phyloP scores from a whole-genome alignment of 2,329 filamentous ascomycete species.

The Fusarium anguioides region DNA sequence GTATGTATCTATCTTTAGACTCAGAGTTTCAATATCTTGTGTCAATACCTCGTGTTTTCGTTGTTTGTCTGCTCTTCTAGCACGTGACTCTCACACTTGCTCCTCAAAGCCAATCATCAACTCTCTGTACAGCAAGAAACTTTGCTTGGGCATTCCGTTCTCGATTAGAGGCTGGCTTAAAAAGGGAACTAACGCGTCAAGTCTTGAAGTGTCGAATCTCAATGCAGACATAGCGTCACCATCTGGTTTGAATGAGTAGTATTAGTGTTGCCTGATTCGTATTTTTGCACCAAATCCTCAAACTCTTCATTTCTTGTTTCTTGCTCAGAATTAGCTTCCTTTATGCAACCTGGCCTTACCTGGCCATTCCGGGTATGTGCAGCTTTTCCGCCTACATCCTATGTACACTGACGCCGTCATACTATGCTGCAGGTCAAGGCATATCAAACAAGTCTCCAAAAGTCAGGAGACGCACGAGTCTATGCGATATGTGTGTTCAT shows the following conservation, averaged over 20 bases:
- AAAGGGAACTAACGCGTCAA: constrained; percentile 10
- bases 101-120: not conserved
- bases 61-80: not conserved
- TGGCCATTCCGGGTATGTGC: no score
- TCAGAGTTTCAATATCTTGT: not conserved
- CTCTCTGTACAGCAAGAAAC: not conserved
- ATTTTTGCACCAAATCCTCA: no score
- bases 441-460: not conserved
- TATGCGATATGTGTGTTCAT: not conserved
- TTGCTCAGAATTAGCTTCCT: not conserved
- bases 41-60: not conserved
- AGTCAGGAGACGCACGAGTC: no score
- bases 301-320: not conserved
- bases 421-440: not conserved
- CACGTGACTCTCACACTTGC: not conserved
- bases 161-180: not conserved
- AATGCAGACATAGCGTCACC: constrained; percentile 26
- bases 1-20: not conserved
- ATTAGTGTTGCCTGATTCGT: not conserved
- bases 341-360: no score
- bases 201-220: constrained; percentile 17
- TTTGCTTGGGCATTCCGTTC: constrained; percentile 27
- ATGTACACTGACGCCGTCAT: not conserved
- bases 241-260: not conserved
- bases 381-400: not conserved